phyloP scores from a whole-genome alignment of 192 early-diverging fungal genomes.

The Irineochytrium annulatum region DNA sequence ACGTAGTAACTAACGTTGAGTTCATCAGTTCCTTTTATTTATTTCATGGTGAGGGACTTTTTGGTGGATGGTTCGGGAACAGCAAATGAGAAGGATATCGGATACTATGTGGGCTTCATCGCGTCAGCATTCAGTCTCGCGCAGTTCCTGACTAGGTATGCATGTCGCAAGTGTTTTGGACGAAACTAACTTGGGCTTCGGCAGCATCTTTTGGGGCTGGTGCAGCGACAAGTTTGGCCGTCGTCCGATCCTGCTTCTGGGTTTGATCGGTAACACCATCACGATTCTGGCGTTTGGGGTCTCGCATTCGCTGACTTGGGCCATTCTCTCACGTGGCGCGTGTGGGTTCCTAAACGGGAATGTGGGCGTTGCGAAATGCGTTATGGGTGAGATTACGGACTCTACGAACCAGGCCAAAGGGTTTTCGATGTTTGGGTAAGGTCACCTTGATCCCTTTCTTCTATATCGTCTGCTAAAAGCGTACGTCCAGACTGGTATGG shows the following conservation, averaged over 20 bases:
- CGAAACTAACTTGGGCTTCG: slow-evolving; percentile 30
- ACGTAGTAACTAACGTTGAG: slow-evolving; percentile 61
- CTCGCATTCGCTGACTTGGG: slow-evolving; percentile 21
- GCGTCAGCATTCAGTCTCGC: slow-evolving; percentile 69
- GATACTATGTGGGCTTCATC: slow-evolving; percentile 75
- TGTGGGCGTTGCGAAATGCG: slow-evolving; percentile 73
- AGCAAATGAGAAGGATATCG: slow-evolving; percentile 66
- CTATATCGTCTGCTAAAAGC: not conserved
- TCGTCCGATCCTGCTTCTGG: slow-evolving; percentile 73
- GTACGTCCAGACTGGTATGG: slow-evolving; percentile 23
- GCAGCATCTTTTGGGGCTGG: slow-evolving; percentile 51
- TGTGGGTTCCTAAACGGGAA: slow-evolving; percentile 70
- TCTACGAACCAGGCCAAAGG: slow-evolving; percentile 70
- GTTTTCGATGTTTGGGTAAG: slow-evolving; percentile 72
- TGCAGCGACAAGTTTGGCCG: slow-evolving; percentile 79
- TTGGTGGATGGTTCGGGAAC: slow-evolving; percentile 13
- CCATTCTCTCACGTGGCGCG: slow-evolving; percentile 43
- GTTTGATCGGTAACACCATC: slow-evolving; percentile 71
- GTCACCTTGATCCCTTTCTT: not conserved
- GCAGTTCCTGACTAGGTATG: slow-evolving; percentile 55
- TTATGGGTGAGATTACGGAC: slow-evolving; percentile 83
- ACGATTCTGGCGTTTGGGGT: slow-evolving; percentile 71
- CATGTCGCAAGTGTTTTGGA: not conserved
- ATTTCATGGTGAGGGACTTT: slow-evolving; percentile 77
- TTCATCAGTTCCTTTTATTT: slow-evolving; percentile 77